These are phyloP conservation scores for Artemisia tridentata DNA, from an alignment of 129 eudicot species.

Conservation along the genomic window DNA sequence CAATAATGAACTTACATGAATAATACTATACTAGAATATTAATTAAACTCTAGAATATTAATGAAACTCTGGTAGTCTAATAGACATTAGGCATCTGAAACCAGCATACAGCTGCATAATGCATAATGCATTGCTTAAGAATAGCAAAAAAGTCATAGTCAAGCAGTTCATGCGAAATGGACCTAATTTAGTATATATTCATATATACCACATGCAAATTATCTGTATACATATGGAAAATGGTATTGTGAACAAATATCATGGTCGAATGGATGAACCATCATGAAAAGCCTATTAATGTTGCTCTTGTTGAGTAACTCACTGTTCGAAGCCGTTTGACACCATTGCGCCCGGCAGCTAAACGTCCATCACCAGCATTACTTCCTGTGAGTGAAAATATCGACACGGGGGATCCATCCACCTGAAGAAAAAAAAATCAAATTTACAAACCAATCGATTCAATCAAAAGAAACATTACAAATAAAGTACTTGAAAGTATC, in stretches of 20 bases:
- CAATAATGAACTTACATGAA: not conserved
- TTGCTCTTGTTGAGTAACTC: too few species aligned
- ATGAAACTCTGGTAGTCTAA: not conserved
- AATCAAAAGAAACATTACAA: too few species aligned
- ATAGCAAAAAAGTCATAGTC: not conserved
- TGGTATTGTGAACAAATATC: not conserved
- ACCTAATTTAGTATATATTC: not conserved
- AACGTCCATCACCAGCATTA: too few species aligned
- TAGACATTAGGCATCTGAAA: not conserved
- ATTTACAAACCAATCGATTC: too few species aligned
- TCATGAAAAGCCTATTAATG: not conserved
- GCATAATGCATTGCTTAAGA: not conserved
- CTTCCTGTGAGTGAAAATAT: too few species aligned
- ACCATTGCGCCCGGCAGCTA: too few species aligned
- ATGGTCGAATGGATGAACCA: not conserved
- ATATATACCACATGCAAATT: not conserved
- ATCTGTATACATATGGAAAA: not conserved
- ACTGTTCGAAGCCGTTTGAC: too few species aligned
- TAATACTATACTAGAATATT: not conserved
- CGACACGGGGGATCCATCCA: too few species aligned
- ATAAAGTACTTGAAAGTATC: too few species aligned
- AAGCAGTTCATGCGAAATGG: constrained; percentile 5
- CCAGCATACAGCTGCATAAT: not conserved
- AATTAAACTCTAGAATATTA: not conserved
- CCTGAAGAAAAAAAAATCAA: too few species aligned